A percentile compares a stretch with the other conserved stretches of the same genome.
These are phyloP conservation scores for Prunus salicina DNA, from an alignment of 306 rosid genomes.

Conservation along the genomic window DNA sequence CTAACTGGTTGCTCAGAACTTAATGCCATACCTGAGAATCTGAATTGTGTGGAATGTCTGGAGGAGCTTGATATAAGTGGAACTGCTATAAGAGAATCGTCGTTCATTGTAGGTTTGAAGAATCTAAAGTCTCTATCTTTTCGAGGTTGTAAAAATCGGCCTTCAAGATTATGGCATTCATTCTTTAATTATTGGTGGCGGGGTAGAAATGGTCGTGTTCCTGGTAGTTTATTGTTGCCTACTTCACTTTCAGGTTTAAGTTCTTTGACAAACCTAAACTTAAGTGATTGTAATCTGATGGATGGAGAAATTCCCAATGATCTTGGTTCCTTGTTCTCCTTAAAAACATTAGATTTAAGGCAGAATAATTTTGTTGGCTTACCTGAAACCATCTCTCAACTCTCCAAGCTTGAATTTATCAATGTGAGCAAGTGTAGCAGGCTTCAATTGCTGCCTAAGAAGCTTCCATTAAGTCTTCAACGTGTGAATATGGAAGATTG, in stretches of 20 bases:
- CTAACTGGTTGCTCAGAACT: constrained; percentile 10
- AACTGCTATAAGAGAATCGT: too few species aligned
- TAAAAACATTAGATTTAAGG: constrained; percentile 1
- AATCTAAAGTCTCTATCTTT: constrained; percentile 8
- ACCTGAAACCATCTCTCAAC: constrained; percentile 7
- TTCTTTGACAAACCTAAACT: constrained; percentile 10
- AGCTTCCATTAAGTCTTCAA: not conserved
- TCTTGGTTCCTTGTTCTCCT: constrained; percentile 11
- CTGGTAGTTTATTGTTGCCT: constrained; percentile 8
- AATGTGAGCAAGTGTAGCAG: constrained; percentile 9
- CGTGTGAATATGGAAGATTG: constrained; percentile 5
- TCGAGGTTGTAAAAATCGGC: not conserved
- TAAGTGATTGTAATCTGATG: constrained; percentile 17
- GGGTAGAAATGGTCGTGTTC: not conserved
- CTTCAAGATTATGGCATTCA: constrained; percentile 9
- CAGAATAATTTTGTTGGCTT: constrained; percentile 2
- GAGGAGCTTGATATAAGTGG: too few species aligned
- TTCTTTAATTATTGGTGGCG: not conserved
- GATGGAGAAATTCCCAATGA: constrained; percentile 20
- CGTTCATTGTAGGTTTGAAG: not conserved
- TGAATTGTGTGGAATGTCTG: constrained; percentile 7
- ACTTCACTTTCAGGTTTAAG: not conserved
- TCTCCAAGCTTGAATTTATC: constrained; percentile 4
- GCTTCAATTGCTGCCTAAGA: constrained; percentile 5
- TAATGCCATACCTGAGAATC: constrained; percentile 1